Conservation (phyloP, 352 stramenopile genomes). For the Globisporangium camurandrum region DNA sequence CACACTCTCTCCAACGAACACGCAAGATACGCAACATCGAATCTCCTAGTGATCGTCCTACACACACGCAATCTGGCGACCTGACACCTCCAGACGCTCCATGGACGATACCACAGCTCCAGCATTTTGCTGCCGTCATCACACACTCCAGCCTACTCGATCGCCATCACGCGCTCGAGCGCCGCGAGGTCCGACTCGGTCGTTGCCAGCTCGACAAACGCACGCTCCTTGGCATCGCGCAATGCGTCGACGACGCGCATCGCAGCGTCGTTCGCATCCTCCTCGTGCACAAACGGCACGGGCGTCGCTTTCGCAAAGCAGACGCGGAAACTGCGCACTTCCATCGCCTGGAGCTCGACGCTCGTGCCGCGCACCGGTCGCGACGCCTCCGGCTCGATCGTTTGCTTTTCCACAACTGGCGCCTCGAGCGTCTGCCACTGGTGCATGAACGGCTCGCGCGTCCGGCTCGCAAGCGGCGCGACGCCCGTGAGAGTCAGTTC, state of each 20-base stretch:
- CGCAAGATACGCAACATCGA: no score
- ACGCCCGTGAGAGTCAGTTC: constrained; percentile 89
- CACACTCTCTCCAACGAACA: no score
- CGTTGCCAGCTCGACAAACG: constrained; percentile 9
- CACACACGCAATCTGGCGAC: no score
- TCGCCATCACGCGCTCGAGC: constrained; percentile 27
- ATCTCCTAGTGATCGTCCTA: no score
- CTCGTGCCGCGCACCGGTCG: constrained; percentile 42
- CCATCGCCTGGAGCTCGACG: constrained; percentile 83
- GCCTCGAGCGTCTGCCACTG: constrained; percentile 40
- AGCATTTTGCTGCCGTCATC: no score
- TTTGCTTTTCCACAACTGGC: no score
- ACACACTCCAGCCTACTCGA: constrained; percentile 28
- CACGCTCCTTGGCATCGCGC: constrained; percentile 13
- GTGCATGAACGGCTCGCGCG: constrained; percentile 1
- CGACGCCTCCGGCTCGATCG: constrained; percentile 23
- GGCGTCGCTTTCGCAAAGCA: constrained; percentile 22
- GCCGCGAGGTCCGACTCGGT: constrained; percentile 14
- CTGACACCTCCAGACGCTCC: no score
- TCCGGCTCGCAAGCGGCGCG: constrained; percentile 34
- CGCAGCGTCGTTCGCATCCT: not conserved
- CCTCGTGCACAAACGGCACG: no score
- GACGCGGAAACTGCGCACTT: constrained; percentile 90
- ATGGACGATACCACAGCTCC: no score
- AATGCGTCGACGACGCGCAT: constrained; percentile 2